phyloP scores from a whole-genome alignment of 495 filamentous ascomycete genomes.

The Penicillium maclennaniae region DNA sequence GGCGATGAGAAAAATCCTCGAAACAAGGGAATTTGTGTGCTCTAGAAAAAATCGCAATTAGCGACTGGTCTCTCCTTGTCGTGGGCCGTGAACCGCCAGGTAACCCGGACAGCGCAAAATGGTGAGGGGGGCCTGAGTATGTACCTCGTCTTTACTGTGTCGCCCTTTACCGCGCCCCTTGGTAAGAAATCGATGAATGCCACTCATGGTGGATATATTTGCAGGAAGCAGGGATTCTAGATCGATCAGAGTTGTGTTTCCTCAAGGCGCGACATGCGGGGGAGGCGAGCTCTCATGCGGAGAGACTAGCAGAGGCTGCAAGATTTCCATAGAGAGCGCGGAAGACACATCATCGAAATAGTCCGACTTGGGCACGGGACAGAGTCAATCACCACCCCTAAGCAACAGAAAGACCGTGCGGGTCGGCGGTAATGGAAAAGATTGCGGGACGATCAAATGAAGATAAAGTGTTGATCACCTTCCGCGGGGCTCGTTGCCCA shows the following conservation, averaged over 20 bases:
- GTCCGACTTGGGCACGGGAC: conserved; percentile 19
- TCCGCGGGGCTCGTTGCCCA: conserved; percentile 16
- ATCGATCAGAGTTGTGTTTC: conserved; percentile 3
- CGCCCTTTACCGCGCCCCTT: conserved; percentile 43
- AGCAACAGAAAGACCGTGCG: neutral
- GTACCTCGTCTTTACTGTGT: conserved; percentile 49
- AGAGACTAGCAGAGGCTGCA: conserved; percentile 30
- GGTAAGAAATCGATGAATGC: conserved; percentile 66
- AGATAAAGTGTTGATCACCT: conserved; percentile 17
- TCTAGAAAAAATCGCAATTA: conserved; percentile 20
- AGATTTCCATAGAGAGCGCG: conserved; percentile 23
- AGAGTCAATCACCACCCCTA: conserved; percentile 3
- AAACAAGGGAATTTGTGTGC: conserved; percentile 24
- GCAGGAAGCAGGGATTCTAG: conserved; percentile 4
- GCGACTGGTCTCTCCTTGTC: conserved; percentile 6
- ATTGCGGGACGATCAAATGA: conserved; percentile 9
- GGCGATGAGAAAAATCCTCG: conserved; percentile 36
- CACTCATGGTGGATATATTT: conserved; percentile 43
- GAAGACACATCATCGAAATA: conserved; percentile 27
- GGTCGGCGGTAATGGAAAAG: conserved; percentile 4
- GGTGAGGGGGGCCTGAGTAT: neutral
- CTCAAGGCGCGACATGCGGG: conserved; percentile 28
- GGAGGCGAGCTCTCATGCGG: conserved; percentile 9
- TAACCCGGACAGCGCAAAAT: neutral
- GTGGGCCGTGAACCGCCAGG: neutral